These are phyloP conservation scores for Cytospora piceicola DNA, from an alignment of 2,329 filamentous ascomycete species.

Conservation along the genomic window DNA sequence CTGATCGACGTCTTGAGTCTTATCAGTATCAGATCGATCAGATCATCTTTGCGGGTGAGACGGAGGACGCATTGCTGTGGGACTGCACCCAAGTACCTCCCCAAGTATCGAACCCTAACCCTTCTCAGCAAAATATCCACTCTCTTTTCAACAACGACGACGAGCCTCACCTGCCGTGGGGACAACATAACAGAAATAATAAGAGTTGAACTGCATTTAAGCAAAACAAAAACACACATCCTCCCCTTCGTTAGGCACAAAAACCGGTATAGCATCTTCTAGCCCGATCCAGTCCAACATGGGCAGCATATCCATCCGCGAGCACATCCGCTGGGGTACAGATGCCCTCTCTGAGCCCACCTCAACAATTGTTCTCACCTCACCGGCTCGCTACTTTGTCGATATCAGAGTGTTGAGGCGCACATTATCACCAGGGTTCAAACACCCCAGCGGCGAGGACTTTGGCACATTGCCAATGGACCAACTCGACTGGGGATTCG, in stretches of 20 bases:
- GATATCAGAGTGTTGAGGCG: conserved; percentile 58
- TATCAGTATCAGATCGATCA: neutral
- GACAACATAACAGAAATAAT: too few relatives aligned
- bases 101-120: neutral
- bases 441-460: neutral
- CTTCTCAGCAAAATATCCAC: neutral
- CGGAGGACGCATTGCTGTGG: neutral
- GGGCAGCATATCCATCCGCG: conserved; percentile 59
- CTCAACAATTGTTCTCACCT: conserved; percentile 67
- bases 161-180: too few relatives aligned
- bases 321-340: conserved; percentile 63
- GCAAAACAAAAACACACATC: too few relatives aligned
- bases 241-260: too few relatives aligned
- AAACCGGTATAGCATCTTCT: neutral
- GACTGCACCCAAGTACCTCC: too few relatives aligned
- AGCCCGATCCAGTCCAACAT: conserved; percentile 34
- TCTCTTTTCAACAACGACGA: neutral
- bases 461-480: conserved; percentile 25
- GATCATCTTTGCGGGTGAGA: too few relatives aligned
- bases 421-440: conserved; percentile 12
- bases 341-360: conserved; percentile 61
- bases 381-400: conserved; percentile 59
- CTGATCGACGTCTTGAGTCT: neutral
- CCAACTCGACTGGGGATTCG: conserved; percentile 68
- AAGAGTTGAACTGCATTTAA: too few relatives aligned